phyloP scores from a whole-genome alignment of 441 rosid species.

The Arabidopsis lyrata region DNA sequence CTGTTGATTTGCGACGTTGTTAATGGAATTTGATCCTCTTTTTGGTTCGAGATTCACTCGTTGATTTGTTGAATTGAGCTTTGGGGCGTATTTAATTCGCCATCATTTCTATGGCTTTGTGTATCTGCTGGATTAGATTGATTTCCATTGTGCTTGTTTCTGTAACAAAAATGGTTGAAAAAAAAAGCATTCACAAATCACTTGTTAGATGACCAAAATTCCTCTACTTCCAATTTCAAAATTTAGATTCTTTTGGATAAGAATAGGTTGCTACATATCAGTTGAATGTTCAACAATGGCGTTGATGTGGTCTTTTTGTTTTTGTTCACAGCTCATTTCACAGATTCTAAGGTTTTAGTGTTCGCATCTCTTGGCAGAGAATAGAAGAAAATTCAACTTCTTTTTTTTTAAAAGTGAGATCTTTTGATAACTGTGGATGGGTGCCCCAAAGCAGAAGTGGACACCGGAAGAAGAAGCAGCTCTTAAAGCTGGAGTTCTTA shows the following conservation, averaged over 20 bases:
- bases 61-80: constrained; percentile 18
- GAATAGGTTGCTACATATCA: background rate
- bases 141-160: constrained; percentile 14
- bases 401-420: background rate
- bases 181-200: background rate
- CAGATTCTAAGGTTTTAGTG: constrained; percentile 29
- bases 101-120: background rate
- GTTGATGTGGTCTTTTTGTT: background rate
- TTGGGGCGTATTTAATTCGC: background rate
- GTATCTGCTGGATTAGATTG: constrained; percentile 9
- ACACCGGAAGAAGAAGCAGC: constrained; percentile 79
- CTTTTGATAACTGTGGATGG: constrained; percentile 51
- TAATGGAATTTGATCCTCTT: background rate
- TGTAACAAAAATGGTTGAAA: background rate
- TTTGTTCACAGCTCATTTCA: background rate
- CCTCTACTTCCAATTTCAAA: background rate
- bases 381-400: constrained; percentile 12
- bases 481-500: constrained; percentile 71
- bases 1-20: constrained; percentile 15
- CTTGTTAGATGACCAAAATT: background rate
- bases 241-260: background rate
- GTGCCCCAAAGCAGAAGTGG: constrained; percentile 90
- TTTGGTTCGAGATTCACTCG: constrained; percentile 1
- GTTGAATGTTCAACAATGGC: constrained; percentile 9
- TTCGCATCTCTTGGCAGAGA: constrained; percentile 22